These are phyloP conservation scores for Neurospora cerealis DNA, from an alignment of 495 filamentous ascomycete genomes.

Conservation along the genomic window DNA sequence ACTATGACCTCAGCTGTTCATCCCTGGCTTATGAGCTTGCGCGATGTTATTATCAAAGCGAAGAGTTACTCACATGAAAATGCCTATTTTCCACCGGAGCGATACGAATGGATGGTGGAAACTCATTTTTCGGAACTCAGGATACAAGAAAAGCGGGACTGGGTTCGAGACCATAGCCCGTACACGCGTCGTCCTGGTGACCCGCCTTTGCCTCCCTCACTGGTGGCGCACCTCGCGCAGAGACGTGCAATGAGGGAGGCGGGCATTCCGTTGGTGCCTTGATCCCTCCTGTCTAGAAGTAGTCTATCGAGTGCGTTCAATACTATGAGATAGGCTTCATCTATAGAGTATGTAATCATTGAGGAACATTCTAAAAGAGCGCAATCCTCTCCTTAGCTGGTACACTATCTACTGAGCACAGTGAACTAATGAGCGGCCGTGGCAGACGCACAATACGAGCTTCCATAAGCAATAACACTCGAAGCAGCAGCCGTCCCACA, in stretches of 20 bases:
- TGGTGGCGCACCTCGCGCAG: too few relatives aligned
- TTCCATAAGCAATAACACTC: neutral
- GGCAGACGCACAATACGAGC: neutral
- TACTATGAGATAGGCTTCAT: too few relatives aligned
- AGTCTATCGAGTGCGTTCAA: neutral
- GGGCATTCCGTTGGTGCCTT: too few relatives aligned
- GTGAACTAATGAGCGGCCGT: too few relatives aligned
- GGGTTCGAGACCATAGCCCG: neutral
- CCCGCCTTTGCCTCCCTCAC: too few relatives aligned
- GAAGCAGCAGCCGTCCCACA: neutral
- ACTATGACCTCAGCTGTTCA: conserved; percentile 2
- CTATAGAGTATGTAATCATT: neutral
- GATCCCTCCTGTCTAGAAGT: too few relatives aligned
- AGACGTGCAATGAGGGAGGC: too few relatives aligned
- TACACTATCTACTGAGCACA: neutral
- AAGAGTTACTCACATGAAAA: neutral
- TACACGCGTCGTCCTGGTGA: too few relatives aligned
- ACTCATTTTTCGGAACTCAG: too few relatives aligned
- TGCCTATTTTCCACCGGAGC: too few relatives aligned
- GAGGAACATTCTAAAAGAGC: neutral
- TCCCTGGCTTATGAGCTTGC: conserved; percentile 9
- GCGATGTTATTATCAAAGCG: neutral
- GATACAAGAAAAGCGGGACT: neutral
- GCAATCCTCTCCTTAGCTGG: neutral
- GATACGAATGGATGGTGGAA: conserved; percentile 3